Evolutionary conservation across 495 filamentous ascomycete species (phyloP), one percentile per base, ranked within the genome.

Genomic region (Pyrenopolyporus hunteri): DNA sequence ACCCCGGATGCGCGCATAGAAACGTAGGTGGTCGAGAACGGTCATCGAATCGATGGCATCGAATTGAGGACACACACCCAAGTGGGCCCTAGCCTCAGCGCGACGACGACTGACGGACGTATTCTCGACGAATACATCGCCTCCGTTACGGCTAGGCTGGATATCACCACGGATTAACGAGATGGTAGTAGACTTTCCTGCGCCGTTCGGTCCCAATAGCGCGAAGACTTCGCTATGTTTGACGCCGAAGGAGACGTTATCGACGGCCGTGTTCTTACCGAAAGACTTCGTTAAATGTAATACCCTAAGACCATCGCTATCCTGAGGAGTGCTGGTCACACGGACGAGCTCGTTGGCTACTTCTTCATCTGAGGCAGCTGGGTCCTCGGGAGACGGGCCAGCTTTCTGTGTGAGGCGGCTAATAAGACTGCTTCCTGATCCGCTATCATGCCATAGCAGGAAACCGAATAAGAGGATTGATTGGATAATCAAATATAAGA

Each of bases 121-220:
- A 59, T 88, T 78, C 68, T 94, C 89, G 47, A 96, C 85, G 22
- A 88, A 84, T 32, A 96, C 83, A 46, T 92, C 87, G 50, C 88
- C 87, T 26, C 75, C 73, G 51, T 76, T 75, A 28, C 73, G 70
- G 36, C 80, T 78, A 0, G 91, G 90, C 25, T 83, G 81, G 46
- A 92, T 79, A 63, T 96, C 91, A n/a, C 91, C 92, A 53, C 92
- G 83, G 71, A 96, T 89, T 31, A 95, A 76, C 13, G 83, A 87
- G 72, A 96, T 93, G 5, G 87, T 93, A 3, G 90, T 94, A 3
- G 85, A 88, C 67, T 96, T 96, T 42, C 92, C 92, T 0, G 92
- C 92, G 19, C 91, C 92, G 69, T 96, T 96, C 16, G 91, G 90
- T 4, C 92, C 92, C 4, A 96, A 82, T 1, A 95, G 82, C 14